These are phyloP conservation scores for Echeveria elegans DNA, from an alignment of 164 flowering plant species.

Conservation along the genomic window DNA sequence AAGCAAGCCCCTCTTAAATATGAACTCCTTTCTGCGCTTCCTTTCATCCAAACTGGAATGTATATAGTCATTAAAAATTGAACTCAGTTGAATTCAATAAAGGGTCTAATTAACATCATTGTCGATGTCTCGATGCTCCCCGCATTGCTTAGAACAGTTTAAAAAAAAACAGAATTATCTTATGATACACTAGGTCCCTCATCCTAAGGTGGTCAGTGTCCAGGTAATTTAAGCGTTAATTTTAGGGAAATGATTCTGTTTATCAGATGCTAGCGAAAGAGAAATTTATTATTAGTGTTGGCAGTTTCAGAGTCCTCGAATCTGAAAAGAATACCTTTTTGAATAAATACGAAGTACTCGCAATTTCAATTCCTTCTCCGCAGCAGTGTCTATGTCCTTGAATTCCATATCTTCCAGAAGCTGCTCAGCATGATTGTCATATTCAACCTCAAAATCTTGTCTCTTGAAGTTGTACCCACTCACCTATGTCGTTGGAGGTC, in stretches of 20 bases:
- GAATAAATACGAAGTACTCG: slow-evolving; percentile 65
- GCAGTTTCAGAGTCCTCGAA: background rate
- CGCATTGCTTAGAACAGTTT: too few species aligned
- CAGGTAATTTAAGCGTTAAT: too few species aligned
- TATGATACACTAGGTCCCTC: too few species aligned
- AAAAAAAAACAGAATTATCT: too few species aligned
- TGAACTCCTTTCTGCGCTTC: slow-evolving; percentile 84
- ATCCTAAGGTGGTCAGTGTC: too few species aligned
- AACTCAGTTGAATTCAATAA: background rate
- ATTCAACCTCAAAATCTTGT: slow-evolving; percentile 90
- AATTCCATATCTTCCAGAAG: slow-evolving; percentile 95
- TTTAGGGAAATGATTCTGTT: too few species aligned
- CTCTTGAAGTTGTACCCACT: slow-evolving; percentile 93
- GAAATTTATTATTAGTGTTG: background rate
- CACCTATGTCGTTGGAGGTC: slow-evolving; percentile 53
- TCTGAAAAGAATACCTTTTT: slow-evolving; percentile 38
- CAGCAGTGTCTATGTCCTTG: slow-evolving; percentile 65
- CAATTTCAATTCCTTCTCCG: slow-evolving; percentile 70
- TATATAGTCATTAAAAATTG: background rate
- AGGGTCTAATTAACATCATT: background rate
- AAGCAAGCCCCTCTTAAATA: slow-evolving; percentile 74
- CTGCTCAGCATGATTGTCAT: slow-evolving; percentile 98
- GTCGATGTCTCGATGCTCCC: too few species aligned
- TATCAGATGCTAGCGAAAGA: too few species aligned
- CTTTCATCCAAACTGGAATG: slow-evolving; percentile 87